Evolutionary conservation across 345 rosid genomes (phyloP), one percentile per base, ranked within the genome.

Genomic region (Dipteronia dyeriana): DNA sequence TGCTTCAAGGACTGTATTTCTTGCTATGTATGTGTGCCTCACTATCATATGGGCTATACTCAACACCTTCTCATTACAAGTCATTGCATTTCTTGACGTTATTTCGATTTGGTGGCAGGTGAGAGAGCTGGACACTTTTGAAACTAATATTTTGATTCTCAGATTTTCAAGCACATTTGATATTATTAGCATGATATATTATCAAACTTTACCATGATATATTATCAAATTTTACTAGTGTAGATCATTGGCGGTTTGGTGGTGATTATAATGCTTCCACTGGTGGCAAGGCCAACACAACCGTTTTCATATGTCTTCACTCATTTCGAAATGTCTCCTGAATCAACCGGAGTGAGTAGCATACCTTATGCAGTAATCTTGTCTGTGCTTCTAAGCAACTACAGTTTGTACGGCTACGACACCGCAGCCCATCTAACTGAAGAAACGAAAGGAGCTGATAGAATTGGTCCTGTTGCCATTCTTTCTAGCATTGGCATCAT

Each of bases 61-160:
- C 68, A 88, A 88, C 84, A 85, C 87, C 9, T 88, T 88, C 49
- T 88, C 91, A 1, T 75, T 88, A 10, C 87, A 87, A 82, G 90
- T 90, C 26, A 83, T 84, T 71, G 94, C 94, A 74, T 81, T 86
- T 80, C 82, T 88, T 71, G 91, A 82, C 86, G 77, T 88, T 3
- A 87, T 90, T 67, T 90, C 94, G 17, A 85, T 90, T 6, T 88
- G 89, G 90, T 90, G 94, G 94, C 93, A 90, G 90, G 45, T 41
- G 38, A 34, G 34, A 31, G 38, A 34, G 38, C 38, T 34, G 93
- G 54, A 87, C 34, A 38, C 3, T 16, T 12, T 20, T 63, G 17
- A 5, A 19, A 16, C 54, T 49, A 3, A 14, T 13, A 49, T 41
- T 12, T 13, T 49, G 54, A 49, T 13, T 20, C 73, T 67, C 9